Evolutionary conservation across 768 basidiomycete genomes (phyloP), one percentile per base, ranked within the genome.

Genomic region (Gelatoporia subvermispora): DNA sequence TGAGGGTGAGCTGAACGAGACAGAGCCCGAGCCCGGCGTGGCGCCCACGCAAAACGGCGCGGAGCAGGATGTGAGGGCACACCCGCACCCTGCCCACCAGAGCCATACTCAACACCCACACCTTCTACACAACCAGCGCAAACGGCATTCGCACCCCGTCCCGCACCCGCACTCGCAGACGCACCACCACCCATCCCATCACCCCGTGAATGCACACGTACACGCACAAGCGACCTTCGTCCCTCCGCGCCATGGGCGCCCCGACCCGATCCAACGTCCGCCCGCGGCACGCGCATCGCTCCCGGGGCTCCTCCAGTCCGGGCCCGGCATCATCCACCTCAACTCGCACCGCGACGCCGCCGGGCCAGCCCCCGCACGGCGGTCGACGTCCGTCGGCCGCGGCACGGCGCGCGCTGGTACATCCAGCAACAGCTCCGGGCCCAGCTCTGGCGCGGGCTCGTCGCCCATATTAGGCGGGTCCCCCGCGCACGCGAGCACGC

Each of bases 401-500:
- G 43, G 48, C 43, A 49, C 52, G 13, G 36, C 21, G 20, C 28
- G 31, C 15, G 43, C 38, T 16, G 17, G 35, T 28, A 38, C 45
- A 9, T n/a, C n/a, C n/a, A 22, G 35, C 20, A 23, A 35, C 5
- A 25, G 40, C 24, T 48, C 47, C 8, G 25, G 40, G 8, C 41
- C 47, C 2, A 39, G 37, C 38, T 43, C 47, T 2, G 45, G 40
- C 35, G 53, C 55, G n/a, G 55, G 52, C 23, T 45, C 58, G 41
- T 57, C 64, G 23, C 47, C 57, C 28, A 36, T 43, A 16, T 35
- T 49, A 11, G 34, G 48, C 15, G 46, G 56, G 34, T 49, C 54
- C 42, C 41, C 50, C 44, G 34, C 54, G 11, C 59, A 81, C n/a
- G 81, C 79, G 9, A 74, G 49, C 74, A 71, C 35, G 80, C 79